phyloP scores from a whole-genome alignment of 345 rosid genomes.

The Arabis hirsuta region DNA sequence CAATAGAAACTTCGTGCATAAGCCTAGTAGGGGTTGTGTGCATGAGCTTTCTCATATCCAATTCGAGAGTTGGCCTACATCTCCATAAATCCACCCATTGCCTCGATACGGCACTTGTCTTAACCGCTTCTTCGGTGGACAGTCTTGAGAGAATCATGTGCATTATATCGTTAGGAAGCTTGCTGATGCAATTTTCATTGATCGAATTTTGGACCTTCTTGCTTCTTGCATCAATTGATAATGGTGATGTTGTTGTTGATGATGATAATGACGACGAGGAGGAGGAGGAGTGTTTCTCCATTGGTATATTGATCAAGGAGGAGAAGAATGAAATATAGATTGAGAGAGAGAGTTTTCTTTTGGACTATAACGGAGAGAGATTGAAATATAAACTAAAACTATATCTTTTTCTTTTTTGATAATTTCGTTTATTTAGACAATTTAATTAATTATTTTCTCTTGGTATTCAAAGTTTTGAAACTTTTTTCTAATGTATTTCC shows the following conservation, averaged over 20 bases:
- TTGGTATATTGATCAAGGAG: too few relatives aligned
- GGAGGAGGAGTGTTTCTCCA: too few relatives aligned
- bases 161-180: conserved; percentile 1
- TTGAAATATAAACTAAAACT: too few relatives aligned
- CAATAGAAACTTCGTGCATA: neutral
- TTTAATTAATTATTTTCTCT: neutral
- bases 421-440: neutral
- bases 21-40: too few relatives aligned
- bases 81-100: conserved; percentile 26
- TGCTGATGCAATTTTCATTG: neutral
- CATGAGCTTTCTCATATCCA: conserved; percentile 5
- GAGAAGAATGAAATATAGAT: neutral
- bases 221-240: neutral
- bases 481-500: neutral
- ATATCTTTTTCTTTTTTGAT: too few relatives aligned
- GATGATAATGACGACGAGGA: neutral
- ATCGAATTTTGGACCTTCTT: neutral
- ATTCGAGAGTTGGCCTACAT: neutral
- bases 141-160: neutral
- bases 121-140: conserved; percentile 18
- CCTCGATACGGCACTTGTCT: neutral
- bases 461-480: neutral
- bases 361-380: too few relatives aligned
- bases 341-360: too few relatives aligned
- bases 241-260: neutral